A percentile compares a stretch with the other conserved stretches of the same genome.
These are phyloP conservation scores for Phytophthora syringae DNA, from an alignment of 352 stramenopile species.

Conservation along the genomic window DNA sequence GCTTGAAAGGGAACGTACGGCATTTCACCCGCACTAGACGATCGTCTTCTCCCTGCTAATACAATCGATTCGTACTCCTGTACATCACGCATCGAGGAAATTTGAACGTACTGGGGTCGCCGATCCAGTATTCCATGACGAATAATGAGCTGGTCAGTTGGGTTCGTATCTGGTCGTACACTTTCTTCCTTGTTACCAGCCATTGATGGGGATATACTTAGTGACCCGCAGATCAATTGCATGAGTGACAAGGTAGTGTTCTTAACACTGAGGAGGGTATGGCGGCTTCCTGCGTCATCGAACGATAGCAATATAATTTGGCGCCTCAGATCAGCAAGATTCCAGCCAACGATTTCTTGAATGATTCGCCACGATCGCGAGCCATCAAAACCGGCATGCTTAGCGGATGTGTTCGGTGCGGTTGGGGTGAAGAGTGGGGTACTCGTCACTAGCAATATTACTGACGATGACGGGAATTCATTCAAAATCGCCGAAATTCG, in stretches of 20 bases:
- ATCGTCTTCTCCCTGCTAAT: background rate
- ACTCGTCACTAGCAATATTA: slow-evolving; percentile 17
- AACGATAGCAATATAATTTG: slow-evolving; percentile 37
- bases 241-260: slow-evolving; percentile 43
- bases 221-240: slow-evolving; percentile 52
- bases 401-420: background rate
- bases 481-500: slow-evolving; percentile 16
- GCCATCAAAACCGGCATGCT: background rate
- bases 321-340: slow-evolving; percentile 26
- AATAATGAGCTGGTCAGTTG: slow-evolving; percentile 7
- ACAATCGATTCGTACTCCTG: background rate
- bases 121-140: slow-evolving; percentile 6
- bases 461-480: slow-evolving; percentile 6
- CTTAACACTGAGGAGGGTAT: slow-evolving; percentile 37
- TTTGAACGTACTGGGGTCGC: slow-evolving; percentile 14
- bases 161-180: background rate
- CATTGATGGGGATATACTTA: slow-evolving; percentile 1
- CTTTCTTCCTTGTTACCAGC: background rate
- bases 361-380: slow-evolving; percentile 22
- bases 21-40: background rate
- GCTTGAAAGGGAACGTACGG: slow-evolving; percentile 15
- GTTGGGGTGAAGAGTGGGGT: slow-evolving; percentile 10
- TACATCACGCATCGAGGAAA: slow-evolving; percentile 6
- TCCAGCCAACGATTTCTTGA: slow-evolving; percentile 40
- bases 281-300: slow-evolving; percentile 12